Conservation (phyloP, 352 stramenopile species). For the Pythium phragmitis region DNA sequence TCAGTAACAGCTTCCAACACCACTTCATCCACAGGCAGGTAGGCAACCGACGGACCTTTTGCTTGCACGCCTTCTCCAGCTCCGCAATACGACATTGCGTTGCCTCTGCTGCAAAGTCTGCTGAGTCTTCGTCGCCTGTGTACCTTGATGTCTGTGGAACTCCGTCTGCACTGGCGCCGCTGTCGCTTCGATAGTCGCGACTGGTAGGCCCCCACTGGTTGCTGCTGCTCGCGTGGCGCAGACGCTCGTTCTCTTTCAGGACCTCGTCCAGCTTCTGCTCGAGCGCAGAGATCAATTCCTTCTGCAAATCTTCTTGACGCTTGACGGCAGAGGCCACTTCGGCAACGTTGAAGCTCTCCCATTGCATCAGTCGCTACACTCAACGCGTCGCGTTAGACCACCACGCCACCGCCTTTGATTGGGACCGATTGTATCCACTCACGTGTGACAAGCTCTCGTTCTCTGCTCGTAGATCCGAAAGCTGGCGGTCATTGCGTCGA, state of each 20-base stretch:
- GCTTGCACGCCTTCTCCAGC: slow-evolving; percentile 68
- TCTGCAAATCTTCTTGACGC: slow-evolving; percentile 52
- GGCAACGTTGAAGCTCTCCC: slow-evolving; percentile 54
- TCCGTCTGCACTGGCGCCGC: neutral
- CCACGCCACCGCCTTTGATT: neutral
- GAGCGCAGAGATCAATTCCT: slow-evolving; percentile 32
- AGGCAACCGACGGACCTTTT: slow-evolving; percentile 44
- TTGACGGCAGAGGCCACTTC: slow-evolving; percentile 39
- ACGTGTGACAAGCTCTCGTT: slow-evolving; percentile 54
- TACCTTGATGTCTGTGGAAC: neutral
- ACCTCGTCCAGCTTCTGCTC: slow-evolving; percentile 43
- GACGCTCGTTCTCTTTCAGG: slow-evolving; percentile 29
- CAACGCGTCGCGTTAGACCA: neutral
- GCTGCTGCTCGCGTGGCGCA: slow-evolving; percentile 1
- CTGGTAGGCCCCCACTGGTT: no score
- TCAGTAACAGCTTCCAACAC: neutral
- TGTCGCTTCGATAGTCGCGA: slow-evolving; percentile 12
- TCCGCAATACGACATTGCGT: slow-evolving; percentile 47
- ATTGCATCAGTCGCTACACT: slow-evolving; percentile 49
- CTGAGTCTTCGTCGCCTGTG: neutral
- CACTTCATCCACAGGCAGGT: neutral
- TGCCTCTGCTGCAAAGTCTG: slow-evolving; percentile 19
- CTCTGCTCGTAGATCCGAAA: slow-evolving; percentile 34
- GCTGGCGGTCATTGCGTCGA: slow-evolving; percentile 37
- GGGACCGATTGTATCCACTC: neutral